A percentile compares a stretch with the other conserved stretches of the same genome.
Conservation (phyloP, 2,329 filamentous ascomycete genomes). For the Teratosphaeria nubilosa region DNA sequence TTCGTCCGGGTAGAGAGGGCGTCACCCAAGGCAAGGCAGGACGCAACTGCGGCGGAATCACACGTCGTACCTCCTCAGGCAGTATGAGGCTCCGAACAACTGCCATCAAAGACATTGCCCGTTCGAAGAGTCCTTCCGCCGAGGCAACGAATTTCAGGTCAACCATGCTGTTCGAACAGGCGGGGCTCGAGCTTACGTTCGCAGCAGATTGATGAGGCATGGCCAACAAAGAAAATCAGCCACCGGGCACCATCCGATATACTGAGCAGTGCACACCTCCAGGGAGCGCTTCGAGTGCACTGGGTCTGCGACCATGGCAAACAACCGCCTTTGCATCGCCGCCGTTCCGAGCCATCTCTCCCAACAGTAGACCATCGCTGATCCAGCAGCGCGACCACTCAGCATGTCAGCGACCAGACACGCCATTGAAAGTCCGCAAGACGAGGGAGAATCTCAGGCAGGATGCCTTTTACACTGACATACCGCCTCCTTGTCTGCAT, state of each 20-base stretch:
- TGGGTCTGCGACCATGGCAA: constrained; percentile 14
- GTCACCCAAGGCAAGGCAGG: background rate
- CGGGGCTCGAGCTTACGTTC: background rate
- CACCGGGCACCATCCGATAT: background rate
- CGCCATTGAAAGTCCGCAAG: constrained; percentile 26
- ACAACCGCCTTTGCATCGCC: constrained; percentile 9
- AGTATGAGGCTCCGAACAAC: background rate
- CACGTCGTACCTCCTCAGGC: background rate
- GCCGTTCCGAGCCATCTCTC: constrained; percentile 15
- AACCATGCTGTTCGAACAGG: background rate
- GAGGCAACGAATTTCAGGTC: background rate
- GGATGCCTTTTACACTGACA: constrained; percentile 10
- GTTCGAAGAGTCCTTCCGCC: background rate
- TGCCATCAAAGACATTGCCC: background rate
- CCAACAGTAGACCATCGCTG: constrained; percentile 21
- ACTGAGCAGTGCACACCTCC: constrained; percentile 9
- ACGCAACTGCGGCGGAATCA: background rate
- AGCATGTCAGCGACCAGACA: constrained; percentile 18
- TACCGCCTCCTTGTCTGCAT: constrained; percentile 15
- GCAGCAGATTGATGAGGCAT: background rate
- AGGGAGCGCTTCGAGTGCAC: constrained; percentile 5
- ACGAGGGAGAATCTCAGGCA: constrained; percentile 26
- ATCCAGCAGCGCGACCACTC: constrained; percentile 23
- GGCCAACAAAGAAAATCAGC: constrained; percentile 1
- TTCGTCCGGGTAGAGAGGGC: background rate